These are phyloP conservation scores for Trichoderma sp. DNA, from an alignment of 2,329 filamentous ascomycete species.

Conservation along the genomic window DNA sequence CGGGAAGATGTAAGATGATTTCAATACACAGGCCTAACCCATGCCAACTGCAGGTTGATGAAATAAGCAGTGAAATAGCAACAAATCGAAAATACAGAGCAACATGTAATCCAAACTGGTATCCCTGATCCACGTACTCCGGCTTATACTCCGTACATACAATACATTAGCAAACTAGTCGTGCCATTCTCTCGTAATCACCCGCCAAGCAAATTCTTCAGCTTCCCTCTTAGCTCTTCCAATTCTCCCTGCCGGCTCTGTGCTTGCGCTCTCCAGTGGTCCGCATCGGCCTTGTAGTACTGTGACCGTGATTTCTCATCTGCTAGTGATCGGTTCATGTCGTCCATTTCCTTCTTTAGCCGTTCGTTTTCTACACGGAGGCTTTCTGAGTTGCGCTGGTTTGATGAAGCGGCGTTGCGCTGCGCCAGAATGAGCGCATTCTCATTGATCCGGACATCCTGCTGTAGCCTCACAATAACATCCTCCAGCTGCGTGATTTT, in stretches of 20 bases:
- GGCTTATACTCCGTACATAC: not conserved
- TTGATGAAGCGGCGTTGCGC: constrained; percentile 13
- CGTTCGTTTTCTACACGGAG: constrained; percentile 7
- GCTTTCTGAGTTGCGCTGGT: not conserved
- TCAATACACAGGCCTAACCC: not conserved
- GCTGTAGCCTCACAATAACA: constrained; percentile 9
- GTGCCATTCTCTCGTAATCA: not conserved
- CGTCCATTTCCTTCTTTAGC: constrained; percentile 6
- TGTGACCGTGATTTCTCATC: constrained; percentile 6
- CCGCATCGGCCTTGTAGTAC: not conserved
- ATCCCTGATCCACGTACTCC: not conserved
- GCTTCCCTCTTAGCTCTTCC: constrained; percentile 12
- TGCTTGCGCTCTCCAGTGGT: constrained; percentile 7
- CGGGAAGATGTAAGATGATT: not conserved
- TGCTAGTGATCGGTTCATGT: not conserved
- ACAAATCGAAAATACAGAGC: not conserved
- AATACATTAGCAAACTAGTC: not conserved
- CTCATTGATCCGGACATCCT: constrained; percentile 14
- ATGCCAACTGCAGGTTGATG: not conserved
- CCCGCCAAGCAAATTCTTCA: constrained; percentile 8
- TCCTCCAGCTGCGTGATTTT: constrained; percentile 16
- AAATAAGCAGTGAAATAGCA: not conserved
- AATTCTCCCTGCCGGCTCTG: constrained; percentile 10
- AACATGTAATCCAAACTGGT: not conserved
- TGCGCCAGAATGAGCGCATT: constrained; percentile 15